Base-by-base conservation (phyloP, 257 asterid genomes). In the Solanum phureja region DNA sequence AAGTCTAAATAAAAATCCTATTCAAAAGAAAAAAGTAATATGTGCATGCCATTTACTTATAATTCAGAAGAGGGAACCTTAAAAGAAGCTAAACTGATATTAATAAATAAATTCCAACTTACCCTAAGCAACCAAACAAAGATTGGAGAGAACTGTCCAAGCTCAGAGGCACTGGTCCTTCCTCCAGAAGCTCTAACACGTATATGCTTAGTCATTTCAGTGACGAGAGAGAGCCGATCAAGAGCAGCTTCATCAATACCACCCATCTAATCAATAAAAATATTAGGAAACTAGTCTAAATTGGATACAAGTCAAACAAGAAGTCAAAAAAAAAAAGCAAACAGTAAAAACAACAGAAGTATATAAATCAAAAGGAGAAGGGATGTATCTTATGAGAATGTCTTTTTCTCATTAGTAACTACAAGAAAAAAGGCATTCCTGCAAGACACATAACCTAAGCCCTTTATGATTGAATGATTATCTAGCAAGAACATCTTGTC, bases 161-260 rank as follows among this genome's bases (percentile, higher is more conserved):
- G 94, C 93, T 97, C 99, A 13, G 99, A 92, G 90, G 97, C 94
- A 85, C 98, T 91, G 89, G 91, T 92, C 91, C 91, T 94, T 68
- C 98, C 97, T 68, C 97, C 98, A 84, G 98, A 94, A 38, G 99
- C 99, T 90, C 98, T 93, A 37, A 96, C 98, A 42, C 99, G 98
- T 87, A 97, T 97, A 91, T 95, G 99, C 94, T 97, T 97, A 86
- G 99, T 96, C 99, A 96, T 97, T 93, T 97, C 99, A 46, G 99
- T 97, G 89, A 97, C 99, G 85, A 97, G 98, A 87, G 99, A 97
- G 77, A 97, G 96, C 62, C 99, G 98, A 91, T 97, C 99, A 64
- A 97, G 94, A 83, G 99, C 97, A 92, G 98, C 98, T 94, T 97
- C 99, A 91, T 97, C 99, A 89, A 97, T 97, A 74, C 98, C 99